Evolutionary conservation across 768 basidiomycete genomes (phyloP), one percentile per base, ranked within the genome.

Genomic region (Omphalotus guepiniiformis): DNA sequence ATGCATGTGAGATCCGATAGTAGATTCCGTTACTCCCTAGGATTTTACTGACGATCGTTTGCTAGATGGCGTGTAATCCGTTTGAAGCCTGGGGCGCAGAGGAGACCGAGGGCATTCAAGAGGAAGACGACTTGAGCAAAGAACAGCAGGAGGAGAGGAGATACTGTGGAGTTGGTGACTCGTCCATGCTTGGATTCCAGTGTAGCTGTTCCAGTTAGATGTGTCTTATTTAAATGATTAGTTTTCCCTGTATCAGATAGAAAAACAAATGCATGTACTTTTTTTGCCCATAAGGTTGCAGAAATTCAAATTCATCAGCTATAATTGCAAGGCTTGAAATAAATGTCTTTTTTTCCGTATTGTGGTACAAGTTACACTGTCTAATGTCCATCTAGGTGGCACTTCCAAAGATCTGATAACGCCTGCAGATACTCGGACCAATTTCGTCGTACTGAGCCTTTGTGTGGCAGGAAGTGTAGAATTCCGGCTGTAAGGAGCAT

Each of bases 381-480:
- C n/a, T 6, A 9, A 27, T 36, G 23, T 35, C 35, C 48, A 38
- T 56, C 61, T 79, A 89, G 29, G 86, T 88, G 35, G 87, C 88
- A 59, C 87, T 90, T 51, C 92, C 92, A 58, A 94, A 94, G 56
- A 94, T 93, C 66, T 91, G 87, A 74, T 93, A 94, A 51, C 92
- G 78, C 61, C 92, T 79, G 69, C 88, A 92, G 56, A 94, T 93
- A 62, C 87, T 90, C 12, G 92, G 92, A 13, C 91, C 92, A 46
- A 93, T 78, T 68, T 93, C 91, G 61, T 93, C 92, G 61, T 95
- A 96, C 58, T 96, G 91, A 18, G 88, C 90, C 63, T 93, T 91
- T 40, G 89, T 91, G 69, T 93, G 93, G 68, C 92, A 94, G 42
- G 83, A 93, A 5, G 84, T 83, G 69, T 94, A 94, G 65, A 97